Conservation (phyloP, 192 early-diverging fungal species). For the Umbelopsis vinacea region DNA sequence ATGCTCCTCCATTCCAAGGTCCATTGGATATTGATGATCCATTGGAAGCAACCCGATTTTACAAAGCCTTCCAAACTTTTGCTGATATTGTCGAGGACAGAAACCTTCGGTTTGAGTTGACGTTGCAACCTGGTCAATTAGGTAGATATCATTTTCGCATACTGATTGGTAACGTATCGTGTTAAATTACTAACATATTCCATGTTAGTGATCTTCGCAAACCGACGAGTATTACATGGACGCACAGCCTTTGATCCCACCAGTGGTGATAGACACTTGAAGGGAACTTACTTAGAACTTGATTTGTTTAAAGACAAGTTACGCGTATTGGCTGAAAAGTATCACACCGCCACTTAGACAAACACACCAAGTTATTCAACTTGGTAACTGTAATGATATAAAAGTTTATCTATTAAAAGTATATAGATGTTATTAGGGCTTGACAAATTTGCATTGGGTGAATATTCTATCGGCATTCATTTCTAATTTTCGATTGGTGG, state of each 20-base stretch:
- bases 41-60: constrained; percentile 56
- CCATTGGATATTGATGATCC: constrained; percentile 57
- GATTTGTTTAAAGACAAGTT: constrained; percentile 65
- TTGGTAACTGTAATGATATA: background rate
- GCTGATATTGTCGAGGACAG: constrained; percentile 59
- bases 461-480: constrained; percentile 74
- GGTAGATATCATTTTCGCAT: constrained; percentile 2
- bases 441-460: constrained; percentile 77
- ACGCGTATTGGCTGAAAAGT: constrained; percentile 31
- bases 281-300: constrained; percentile 64
- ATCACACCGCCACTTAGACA: background rate
- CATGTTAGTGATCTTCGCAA: constrained; percentile 69
- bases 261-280: constrained; percentile 75
- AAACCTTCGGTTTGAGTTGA: constrained; percentile 59
- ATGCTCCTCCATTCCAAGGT: constrained; percentile 87
- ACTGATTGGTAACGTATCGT: background rate
- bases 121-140: constrained; percentile 68
- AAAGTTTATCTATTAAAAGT: background rate
- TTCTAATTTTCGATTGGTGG: constrained; percentile 68
- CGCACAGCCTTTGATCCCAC: constrained; percentile 71
- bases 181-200: background rate
- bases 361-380: background rate
- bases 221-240: constrained; percentile 81
- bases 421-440: constrained; percentile 36
- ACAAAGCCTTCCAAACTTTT: constrained; percentile 67